Evolutionary conservation across 805 yeast genomes (phyloP).

Genomic region (Tetrapisispora fleetii): DNA sequence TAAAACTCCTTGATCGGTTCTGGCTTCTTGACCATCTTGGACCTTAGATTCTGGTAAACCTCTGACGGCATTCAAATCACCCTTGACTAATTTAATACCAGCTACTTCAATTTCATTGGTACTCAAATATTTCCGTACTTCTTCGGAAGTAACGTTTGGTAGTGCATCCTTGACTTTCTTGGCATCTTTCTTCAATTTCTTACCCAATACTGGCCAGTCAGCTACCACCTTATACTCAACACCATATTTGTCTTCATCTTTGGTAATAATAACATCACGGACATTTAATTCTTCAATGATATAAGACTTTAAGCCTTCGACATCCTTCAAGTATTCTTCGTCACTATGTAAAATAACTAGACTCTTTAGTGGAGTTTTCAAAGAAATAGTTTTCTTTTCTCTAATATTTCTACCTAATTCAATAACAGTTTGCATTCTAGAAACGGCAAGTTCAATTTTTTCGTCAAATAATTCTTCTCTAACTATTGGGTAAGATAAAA

Average conservation of each 20-base stretch:
- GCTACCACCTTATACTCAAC: slow-evolving; percentile 92
- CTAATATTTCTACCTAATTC: slow-evolving; percentile 94
- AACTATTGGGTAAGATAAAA: slow-evolving; percentile 80
- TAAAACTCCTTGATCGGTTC: slow-evolving; percentile 84
- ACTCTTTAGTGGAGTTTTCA: slow-evolving; percentile 88
- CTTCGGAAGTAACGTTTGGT: slow-evolving; percentile 70
- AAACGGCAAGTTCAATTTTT: slow-evolving; percentile 76
- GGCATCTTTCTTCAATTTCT: slow-evolving; percentile 89
- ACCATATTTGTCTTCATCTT: slow-evolving; percentile 84
- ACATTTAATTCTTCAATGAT: slow-evolving; percentile 87
- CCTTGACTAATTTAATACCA: slow-evolving; percentile 77
- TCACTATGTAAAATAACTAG: slow-evolving; percentile 82
- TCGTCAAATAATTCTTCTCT: slow-evolving; percentile 74
- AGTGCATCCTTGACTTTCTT: slow-evolving; percentile 90
- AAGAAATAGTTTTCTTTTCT: slow-evolving; percentile 87
- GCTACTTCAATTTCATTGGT: slow-evolving; percentile 75
- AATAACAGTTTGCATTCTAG: slow-evolving; percentile 94
- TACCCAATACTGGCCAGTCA: slow-evolving; percentile 98
- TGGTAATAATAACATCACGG: slow-evolving; percentile 75
- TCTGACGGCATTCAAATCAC: slow-evolving; percentile 84
- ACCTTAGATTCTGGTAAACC: slow-evolving; percentile 66
- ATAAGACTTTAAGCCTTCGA: slow-evolving; percentile 67
- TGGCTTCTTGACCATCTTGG: slow-evolving; percentile 68
- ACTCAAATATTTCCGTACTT: slow-evolving; percentile 65
- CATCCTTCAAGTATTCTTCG: slow-evolving; percentile 59